A percentile compares a stretch with the other conserved stretches of the same genome.
Evolutionary conservation across 2,329 filamentous ascomycete genomes (phyloP).

Genomic region (Anthostomella pinea): DNA sequence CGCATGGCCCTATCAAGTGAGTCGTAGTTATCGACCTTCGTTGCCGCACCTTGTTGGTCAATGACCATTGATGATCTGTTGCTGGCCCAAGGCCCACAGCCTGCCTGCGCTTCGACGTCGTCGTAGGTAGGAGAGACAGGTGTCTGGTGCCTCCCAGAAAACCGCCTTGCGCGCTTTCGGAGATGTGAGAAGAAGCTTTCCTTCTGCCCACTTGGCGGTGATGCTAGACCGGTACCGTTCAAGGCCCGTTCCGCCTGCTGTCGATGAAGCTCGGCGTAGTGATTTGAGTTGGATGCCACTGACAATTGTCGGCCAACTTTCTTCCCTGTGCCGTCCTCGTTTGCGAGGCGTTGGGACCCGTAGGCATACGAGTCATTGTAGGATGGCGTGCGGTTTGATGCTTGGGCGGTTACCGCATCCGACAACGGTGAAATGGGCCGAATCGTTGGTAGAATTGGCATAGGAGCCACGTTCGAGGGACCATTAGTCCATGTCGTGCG

Average conservation of each 20-base stretch:
- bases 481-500: constrained; percentile 93
- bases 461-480: constrained; percentile 75
- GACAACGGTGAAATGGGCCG: constrained; percentile 95
- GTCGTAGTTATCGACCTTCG: constrained; percentile 57
- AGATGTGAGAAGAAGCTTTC: constrained; percentile 99
- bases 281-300: constrained; percentile 85
- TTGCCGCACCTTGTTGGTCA: constrained; percentile 51
- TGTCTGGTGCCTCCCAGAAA: constrained; percentile 87
- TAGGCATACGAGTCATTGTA: constrained; percentile 49
- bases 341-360: constrained; percentile 37
- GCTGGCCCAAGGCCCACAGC: constrained; percentile 83
- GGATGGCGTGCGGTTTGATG: constrained; percentile 60
- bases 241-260: constrained; percentile 89
- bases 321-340: constrained; percentile 69
- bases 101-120: constrained; percentile 88
- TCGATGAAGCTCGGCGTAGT: constrained; percentile 85
- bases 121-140: constrained; percentile 76
- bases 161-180: constrained; percentile 84
- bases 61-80: constrained; percentile 82
- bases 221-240: constrained; percentile 76
- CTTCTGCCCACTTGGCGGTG: constrained; percentile 76
- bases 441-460: constrained; percentile 94
- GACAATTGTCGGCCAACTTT: constrained; percentile 96
- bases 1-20: constrained; percentile 58
- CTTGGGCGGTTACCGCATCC: constrained; percentile 87